Conservation (phyloP, 192 early-diverging fungal species). For the Dissophora ornata region DNA sequence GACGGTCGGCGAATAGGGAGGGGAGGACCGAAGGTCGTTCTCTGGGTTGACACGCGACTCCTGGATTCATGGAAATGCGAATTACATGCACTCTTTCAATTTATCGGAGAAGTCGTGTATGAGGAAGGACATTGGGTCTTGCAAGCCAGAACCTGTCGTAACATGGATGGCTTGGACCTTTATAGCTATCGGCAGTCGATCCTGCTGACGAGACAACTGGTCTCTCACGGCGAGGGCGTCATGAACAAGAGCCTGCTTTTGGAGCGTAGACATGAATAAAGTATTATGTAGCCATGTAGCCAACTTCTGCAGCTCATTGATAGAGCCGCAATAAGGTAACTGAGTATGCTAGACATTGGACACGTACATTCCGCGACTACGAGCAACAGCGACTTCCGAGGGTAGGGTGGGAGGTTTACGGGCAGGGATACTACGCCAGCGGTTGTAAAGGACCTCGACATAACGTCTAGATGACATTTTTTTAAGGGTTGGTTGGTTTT, state of each 20-base stretch:
- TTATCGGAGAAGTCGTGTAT: slow-evolving; percentile 25
- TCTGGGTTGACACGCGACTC: slow-evolving; percentile 27
- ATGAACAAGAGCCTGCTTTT: too few species aligned
- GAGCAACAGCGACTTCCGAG: slow-evolving; percentile 66
- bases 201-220: slow-evolving; percentile 12
- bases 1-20: background rate
- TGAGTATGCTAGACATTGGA: slow-evolving; percentile 86
- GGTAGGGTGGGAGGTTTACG: too few species aligned
- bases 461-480: too few species aligned
- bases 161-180: slow-evolving; percentile 36
- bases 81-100: slow-evolving; percentile 8
- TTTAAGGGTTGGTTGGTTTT: too few species aligned
- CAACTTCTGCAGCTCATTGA: too few species aligned
- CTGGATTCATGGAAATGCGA: slow-evolving; percentile 6
- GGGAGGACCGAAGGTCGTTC: slow-evolving; percentile 14
- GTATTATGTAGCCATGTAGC: too few species aligned
- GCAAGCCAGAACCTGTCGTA: slow-evolving; percentile 11
- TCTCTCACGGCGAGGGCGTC: background rate
- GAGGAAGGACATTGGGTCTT: slow-evolving; percentile 20
- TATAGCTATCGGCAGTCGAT: slow-evolving; percentile 27
- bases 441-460: too few species aligned
- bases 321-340: too few species aligned
- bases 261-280: too few species aligned
- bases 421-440: too few species aligned
- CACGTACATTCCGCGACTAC: slow-evolving; percentile 85